Evolutionary conservation across 352 stramenopile species (phyloP).

Genomic region (Pythium periplocum): DNA sequence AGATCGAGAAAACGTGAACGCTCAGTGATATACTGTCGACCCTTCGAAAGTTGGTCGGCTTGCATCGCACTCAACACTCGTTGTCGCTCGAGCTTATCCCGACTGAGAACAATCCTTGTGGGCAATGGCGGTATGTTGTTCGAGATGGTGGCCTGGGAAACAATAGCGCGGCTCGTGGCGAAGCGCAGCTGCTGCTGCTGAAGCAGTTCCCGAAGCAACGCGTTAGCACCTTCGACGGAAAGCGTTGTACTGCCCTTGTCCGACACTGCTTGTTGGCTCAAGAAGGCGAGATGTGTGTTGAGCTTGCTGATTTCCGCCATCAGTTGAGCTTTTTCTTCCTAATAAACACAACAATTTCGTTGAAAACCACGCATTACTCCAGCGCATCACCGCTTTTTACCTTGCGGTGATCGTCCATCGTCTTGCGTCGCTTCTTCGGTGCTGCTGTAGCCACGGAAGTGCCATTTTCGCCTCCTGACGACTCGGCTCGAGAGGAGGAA

Average conservation of each 20-base stretch:
- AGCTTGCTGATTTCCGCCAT: neutral
- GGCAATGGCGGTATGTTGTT: neutral
- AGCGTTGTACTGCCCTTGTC: neutral
- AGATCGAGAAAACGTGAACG: neutral
- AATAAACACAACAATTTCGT: constrained; percentile 10
- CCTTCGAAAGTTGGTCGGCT: neutral
- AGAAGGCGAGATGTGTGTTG: constrained; percentile 10
- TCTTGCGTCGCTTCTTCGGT: constrained; percentile 20
- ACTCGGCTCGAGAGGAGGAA: too few relatives aligned
- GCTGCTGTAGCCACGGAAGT: neutral
- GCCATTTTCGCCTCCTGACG: too few relatives aligned
- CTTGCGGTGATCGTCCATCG: constrained; percentile 19
- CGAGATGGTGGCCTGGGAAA: neutral
- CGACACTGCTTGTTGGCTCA: neutral
- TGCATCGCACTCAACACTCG: neutral
- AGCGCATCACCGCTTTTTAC: neutral
- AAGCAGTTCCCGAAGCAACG: neutral
- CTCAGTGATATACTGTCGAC: neutral
- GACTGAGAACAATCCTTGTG: neutral
- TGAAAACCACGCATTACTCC: too few relatives aligned
- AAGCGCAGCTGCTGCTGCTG: neutral
- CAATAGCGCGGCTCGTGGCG: neutral
- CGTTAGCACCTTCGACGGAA: neutral
- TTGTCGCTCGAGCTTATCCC: neutral
- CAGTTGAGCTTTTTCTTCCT: constrained; percentile 7